Evolutionary conservation across 805 yeast genomes (phyloP), one percentile per base, ranked within the genome.

Genomic region (Spencermartinsiella europaea): DNA sequence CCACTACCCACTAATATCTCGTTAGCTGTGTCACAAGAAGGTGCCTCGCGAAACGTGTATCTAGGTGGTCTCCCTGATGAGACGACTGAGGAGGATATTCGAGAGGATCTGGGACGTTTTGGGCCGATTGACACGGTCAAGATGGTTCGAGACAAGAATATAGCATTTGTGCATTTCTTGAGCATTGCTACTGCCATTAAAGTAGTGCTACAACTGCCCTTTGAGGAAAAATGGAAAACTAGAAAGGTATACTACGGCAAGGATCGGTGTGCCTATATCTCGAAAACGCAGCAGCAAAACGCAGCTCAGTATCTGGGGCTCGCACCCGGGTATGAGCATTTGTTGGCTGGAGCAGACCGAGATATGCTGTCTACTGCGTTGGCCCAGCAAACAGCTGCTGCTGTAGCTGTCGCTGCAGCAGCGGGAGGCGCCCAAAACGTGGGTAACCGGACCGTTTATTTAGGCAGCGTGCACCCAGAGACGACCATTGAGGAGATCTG

Each of bases 281-380:
- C 96, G 21, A 88, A 87, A 64, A 85, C 96, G 15, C 97, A 93
- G 67, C 96, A 89, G 67, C 96, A 90, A 62, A 89, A 91, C 63
- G 98, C 97, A 16, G 96, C 96, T 2, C 95, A 90, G 64, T 91
- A 88, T 62, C 69, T 91, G 46, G 96, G 97, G 1, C 73, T 89
- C 50, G 87, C 93, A 38, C 95, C 96, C 16, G 93, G 95, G 22
- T 78, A 83, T 75, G 95, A 85, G 59, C 86, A 84, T 59, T 70
- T 85, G 47, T 79, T 84, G 21, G 83, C 87, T 48, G 81, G 80
- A 46, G 83, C 85, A 5, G 80, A 77, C 55, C 62, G 78, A 34
- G 79, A 74, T 42, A 65, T 76, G 49, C 71, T 76, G 38, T 55
- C 63, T 7, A 53, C 51, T 14, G 69, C 70, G 1, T 73, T 90